phyloP scores from a whole-genome alignment of 345 rosid genomes.

The Lumnitzera racemosa region DNA sequence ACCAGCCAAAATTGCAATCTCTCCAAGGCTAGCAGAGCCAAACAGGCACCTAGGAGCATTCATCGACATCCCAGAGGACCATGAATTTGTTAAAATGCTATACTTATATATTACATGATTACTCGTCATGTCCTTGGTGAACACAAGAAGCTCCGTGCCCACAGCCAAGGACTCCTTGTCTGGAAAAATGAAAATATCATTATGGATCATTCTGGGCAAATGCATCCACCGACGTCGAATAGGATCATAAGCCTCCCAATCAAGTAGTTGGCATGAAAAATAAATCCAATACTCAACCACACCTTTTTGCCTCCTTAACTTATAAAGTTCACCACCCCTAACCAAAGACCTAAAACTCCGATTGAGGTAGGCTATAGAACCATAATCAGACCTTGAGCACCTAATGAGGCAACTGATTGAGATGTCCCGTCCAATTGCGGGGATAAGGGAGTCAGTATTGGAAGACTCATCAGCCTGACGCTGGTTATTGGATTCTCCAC shows the following conservation, averaged over 20 bases:
- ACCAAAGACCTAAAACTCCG: slow-evolving; percentile 57
- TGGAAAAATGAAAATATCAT: slow-evolving; percentile 59
- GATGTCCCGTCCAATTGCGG: slow-evolving; percentile 67
- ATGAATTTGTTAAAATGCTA: slow-evolving; percentile 69
- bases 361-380: slow-evolving; percentile 63
- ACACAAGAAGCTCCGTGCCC: slow-evolving; percentile 88
- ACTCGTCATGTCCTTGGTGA: slow-evolving; percentile 48
- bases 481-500: slow-evolving; percentile 13
- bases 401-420: slow-evolving; percentile 62
- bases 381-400: slow-evolving; percentile 82
- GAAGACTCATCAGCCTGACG: slow-evolving; percentile 38
- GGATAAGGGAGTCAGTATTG: slow-evolving; percentile 54
- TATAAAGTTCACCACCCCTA: slow-evolving; percentile 66
- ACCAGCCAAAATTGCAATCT: slow-evolving; percentile 79
- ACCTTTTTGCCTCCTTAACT: slow-evolving; percentile 41
- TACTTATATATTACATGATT: slow-evolving; percentile 77
- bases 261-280: slow-evolving; percentile 73
- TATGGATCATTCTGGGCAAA: slow-evolving; percentile 66
- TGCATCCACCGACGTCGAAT: slow-evolving; percentile 66
- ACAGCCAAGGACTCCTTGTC: slow-evolving; percentile 93
- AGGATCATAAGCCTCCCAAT: slow-evolving; percentile 94
- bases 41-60: slow-evolving; percentile 82
- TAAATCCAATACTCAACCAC: slow-evolving; percentile 87
- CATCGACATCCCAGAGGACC: slow-evolving; percentile 78
- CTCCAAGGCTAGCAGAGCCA: slow-evolving; percentile 91